Conservation (phyloP, 805 yeast species). For the Barnettozyma californica region DNA sequence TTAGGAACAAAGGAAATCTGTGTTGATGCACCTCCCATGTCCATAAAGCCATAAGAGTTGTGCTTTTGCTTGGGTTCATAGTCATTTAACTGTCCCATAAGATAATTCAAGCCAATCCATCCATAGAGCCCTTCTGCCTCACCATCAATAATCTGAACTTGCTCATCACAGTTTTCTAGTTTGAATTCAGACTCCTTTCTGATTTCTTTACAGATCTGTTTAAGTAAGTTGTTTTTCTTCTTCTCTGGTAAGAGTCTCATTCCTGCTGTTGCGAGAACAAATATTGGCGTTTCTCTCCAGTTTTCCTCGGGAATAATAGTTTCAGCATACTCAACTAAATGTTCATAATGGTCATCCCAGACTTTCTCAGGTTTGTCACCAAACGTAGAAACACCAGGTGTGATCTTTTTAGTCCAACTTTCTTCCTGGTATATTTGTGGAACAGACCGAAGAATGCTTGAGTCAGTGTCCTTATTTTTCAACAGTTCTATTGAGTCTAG, state of each 20-base stretch:
- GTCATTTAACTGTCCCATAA: conserved; percentile 58
- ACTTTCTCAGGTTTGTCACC: conserved; percentile 46
- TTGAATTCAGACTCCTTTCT: conserved; percentile 50
- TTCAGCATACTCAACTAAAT: conserved; percentile 64
- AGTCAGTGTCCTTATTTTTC: conserved; percentile 27
- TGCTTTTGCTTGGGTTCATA: conserved; percentile 37
- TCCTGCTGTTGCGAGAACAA: conserved; percentile 94
- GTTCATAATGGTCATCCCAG: conserved; percentile 67
- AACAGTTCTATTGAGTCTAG: conserved; percentile 40
- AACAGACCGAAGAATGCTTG: conserved; percentile 44
- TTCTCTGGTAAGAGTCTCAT: conserved; percentile 70
- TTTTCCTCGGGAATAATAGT: conserved; percentile 58
- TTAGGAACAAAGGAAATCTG: conserved; percentile 92
- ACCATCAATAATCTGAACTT: conserved; percentile 86
- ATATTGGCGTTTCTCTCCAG: conserved; percentile 72
- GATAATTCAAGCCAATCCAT: conserved; percentile 88
- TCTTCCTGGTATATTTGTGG: conserved; percentile 62
- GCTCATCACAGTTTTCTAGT: conserved; percentile 53
- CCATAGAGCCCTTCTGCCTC: conserved; percentile 94
- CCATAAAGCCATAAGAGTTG: conserved; percentile 88
- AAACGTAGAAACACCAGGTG: conserved; percentile 82
- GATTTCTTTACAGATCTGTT: conserved; percentile 55
- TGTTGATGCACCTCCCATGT: conserved; percentile 99
- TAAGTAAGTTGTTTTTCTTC: conserved; percentile 48
- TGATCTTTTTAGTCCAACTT: conserved; percentile 65